Evolutionary conservation across 164 flowering plant genomes (phyloP).

Genomic region (Stephania cephalantha): DNA sequence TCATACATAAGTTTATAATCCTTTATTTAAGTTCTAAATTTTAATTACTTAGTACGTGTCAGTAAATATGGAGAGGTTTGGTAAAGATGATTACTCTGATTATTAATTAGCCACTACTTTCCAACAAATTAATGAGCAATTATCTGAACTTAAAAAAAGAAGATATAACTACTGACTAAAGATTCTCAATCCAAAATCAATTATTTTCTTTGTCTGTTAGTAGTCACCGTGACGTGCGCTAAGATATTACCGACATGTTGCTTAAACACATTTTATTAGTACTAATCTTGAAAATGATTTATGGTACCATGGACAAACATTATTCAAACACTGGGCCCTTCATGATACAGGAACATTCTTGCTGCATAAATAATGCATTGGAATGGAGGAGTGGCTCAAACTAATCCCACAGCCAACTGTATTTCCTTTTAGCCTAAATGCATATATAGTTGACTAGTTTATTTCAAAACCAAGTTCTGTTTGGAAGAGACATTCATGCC

Average conservation of each 20-base stretch:
- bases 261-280: not conserved
- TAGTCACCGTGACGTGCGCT: not conserved
- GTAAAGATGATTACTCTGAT: not conserved
- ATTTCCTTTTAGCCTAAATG: not conserved
- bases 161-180: not conserved
- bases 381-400: not conserved
- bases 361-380: not conserved
- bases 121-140: not conserved
- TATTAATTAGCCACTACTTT: not conserved
- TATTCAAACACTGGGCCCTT: not conserved
- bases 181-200: not conserved
- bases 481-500: not conserved
- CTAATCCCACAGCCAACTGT: not conserved
- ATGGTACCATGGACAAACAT: not conserved
- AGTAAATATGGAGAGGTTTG: not conserved
- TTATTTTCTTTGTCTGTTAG: not conserved
- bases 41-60: not conserved
- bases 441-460: not conserved
- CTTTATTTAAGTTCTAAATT: no score
- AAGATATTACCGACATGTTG: not conserved
- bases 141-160: not conserved
- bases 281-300: not conserved
- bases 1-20: no score
- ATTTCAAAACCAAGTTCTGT: not conserved
- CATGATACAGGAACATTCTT: not conserved